Conservation (phyloP, 305 asterid species). For the Fraxinus albicans region DNA sequence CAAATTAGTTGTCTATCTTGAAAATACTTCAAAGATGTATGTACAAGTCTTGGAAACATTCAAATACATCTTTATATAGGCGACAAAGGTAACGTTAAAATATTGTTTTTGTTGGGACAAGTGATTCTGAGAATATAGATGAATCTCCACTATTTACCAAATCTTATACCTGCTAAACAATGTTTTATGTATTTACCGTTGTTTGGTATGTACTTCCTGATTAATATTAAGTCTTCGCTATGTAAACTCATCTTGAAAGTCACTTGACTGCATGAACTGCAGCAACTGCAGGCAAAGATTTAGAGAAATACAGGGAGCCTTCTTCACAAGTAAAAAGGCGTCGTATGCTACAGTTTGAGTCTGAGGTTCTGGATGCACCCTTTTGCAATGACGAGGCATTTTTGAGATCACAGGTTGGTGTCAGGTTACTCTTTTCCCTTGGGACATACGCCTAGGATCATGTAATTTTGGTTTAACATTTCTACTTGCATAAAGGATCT, state of each 20-base stretch:
- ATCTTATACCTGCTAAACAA: background rate
- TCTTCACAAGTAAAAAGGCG: slow-evolving; percentile 74
- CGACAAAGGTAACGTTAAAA: background rate
- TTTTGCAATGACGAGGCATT: slow-evolving; percentile 50
- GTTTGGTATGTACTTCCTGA: background rate
- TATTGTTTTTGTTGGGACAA: background rate
- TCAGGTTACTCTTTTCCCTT: slow-evolving; percentile 13
- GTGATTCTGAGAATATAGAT: background rate
- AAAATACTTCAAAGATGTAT: background rate
- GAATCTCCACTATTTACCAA: slow-evolving; percentile 6
- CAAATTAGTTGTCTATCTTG: slow-evolving; percentile 1
- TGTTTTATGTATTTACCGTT: background rate
- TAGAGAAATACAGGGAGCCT: slow-evolving; percentile 41
- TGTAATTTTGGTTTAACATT: slow-evolving; percentile 1
- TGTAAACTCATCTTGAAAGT: background rate
- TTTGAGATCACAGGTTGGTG: slow-evolving; percentile 66
- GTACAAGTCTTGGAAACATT: background rate
- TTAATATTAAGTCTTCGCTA: background rate
- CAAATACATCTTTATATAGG: background rate
- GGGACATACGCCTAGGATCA: background rate
- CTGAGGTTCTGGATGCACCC: slow-evolving; percentile 48
- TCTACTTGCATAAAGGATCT: background rate
- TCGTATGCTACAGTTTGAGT: slow-evolving; percentile 68
- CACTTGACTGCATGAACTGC: slow-evolving; percentile 31
- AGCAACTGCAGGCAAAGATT: slow-evolving; percentile 54